Evolutionary conservation across 1,139 yeast genomes (phyloP), one percentile per base, ranked within the genome.

Genomic region (Debaryomycetaceae sp.): DNA sequence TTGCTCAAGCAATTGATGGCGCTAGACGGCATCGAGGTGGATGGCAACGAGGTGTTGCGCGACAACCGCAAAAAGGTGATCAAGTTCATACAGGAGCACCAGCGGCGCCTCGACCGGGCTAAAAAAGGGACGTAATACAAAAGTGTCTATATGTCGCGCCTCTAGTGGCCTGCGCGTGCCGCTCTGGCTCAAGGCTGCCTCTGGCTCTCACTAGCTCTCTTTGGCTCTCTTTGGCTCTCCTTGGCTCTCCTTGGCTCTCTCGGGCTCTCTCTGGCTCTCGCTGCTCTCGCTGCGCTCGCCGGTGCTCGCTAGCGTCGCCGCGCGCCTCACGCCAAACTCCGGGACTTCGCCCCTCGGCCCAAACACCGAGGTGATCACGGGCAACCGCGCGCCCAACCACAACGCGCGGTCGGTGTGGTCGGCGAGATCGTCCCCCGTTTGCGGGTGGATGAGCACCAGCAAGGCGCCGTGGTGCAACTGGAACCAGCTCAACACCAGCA

Each of bases 1-100:
- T 58, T 82, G 31, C 61, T 82, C 50, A 81, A 82, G 48, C 69
- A 80, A 42, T 55, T 81, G 43, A 65, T 83, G 65, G 73, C 70
- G 37, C 61, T 83, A 37, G 93, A 83, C 45, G 78, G 71, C 2
- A 63, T 83, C 25, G 86, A 82, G 35, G 68, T 71, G 44, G 40
- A 56, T 50, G 53, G 69, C 27, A 71, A 74, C 44, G 68, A 59
- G 1, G 60, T 64, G 4, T 59, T 82, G 42, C 72, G 84, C 44
- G 63, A 62, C 27, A 66, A 67, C 46, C 67, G 93, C 44, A 80
- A 75, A 49, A 68, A 65, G 36, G 71, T 72, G 8, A 77, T 83
- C 42, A 75, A 71, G 45, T 60, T 65, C 32, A 71, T 82, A 32
- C 91, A 82, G 54, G 63, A 58, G 27, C 71, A 71, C 44, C 75